Evolutionary conservation across 2,329 filamentous ascomycete genomes (phyloP), one percentile per base, ranked within the genome.

Genomic region (Phoma sp.): DNA sequence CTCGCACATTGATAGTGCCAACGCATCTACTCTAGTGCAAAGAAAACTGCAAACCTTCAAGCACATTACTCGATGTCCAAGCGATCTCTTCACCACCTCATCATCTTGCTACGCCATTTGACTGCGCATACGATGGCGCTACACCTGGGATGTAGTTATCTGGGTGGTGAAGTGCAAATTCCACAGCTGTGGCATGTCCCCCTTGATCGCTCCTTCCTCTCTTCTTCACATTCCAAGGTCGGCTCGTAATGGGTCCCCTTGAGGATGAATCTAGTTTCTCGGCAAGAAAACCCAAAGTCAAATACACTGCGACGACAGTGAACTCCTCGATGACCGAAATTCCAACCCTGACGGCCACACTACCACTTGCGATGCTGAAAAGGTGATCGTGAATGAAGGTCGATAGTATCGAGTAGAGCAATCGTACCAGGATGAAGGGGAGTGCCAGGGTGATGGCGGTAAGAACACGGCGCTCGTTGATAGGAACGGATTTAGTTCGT

Each of bases 271-370:
- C 26, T 7, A 51, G 26, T 15, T 51, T 59, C 12, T 57, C 56
- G 2, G 61, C 47, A 12, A 49, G 37, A 12, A 64, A 60, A 7
- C 63, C 61, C 7, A 66, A 32, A 7, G 46, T 1, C 2, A 62
- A 26, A 23, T 65, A 66, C 21, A 65, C 57, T 7, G 45, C 39
- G 7, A 66, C 59, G 7, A 68, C 60, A 5, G 60, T n/a, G 29
- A 68, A 58, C 37, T 68, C 65, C 34, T 65, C 60, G 4, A 64
- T 21, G 15, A 64, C 42, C 4, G 60, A 47, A 60, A 68, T 66
- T 3, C 46, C 34, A 1, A 61, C 34, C 7, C 28, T 46, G n/a
- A 62, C 51, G 7, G 32, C 33, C 5, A 61, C 48, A 9, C 43
- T 59, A 5, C 62, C 63, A 7, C 23, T 62, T 26, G 59, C 34